Percentiles rank a stretch among this genome's conserved stretches.
These are phyloP conservation scores for Teunomyces panamensis DNA, from an alignment of 805 yeast genomes.

Conservation along the genomic window DNA sequence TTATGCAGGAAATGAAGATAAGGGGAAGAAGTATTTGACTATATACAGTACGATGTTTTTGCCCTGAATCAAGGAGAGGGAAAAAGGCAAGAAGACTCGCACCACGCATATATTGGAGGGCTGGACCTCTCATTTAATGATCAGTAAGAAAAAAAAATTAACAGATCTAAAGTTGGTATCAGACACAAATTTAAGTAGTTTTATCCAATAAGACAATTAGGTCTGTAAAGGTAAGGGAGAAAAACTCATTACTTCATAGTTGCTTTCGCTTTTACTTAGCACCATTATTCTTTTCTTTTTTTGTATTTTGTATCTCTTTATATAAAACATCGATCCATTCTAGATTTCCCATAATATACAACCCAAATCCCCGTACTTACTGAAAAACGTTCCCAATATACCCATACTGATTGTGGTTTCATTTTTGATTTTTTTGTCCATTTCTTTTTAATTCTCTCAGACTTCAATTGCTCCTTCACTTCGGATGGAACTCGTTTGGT, in stretches of 20 bases:
- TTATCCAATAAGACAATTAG: neutral
- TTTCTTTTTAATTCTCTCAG: neutral
- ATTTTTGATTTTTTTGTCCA: neutral
- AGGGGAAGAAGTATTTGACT: neutral
- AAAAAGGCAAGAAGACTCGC: too few species aligned
- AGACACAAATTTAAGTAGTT: neutral
- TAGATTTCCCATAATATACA: conserved; percentile 3
- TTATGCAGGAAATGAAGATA: conserved; percentile 1
- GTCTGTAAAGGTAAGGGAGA: neutral
- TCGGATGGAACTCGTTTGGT: conserved; percentile 12
- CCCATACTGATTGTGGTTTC: neutral
- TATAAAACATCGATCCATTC: neutral
- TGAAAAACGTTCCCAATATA: neutral
- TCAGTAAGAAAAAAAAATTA: neutral
- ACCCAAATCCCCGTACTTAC: neutral
- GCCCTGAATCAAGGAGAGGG: neutral
- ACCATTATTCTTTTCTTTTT: neutral
- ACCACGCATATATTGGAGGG: neutral
- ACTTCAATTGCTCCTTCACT: conserved; percentile 5
- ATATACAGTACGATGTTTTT: neutral
- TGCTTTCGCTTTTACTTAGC: too few species aligned
- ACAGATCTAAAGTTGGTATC: neutral
- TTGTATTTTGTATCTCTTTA: neutral
- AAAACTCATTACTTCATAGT: too few species aligned
- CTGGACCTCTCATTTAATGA: neutral